Evolutionary conservation across 805 yeast genomes (phyloP).

Genomic region (Myxozyma nipponensis): DNA sequence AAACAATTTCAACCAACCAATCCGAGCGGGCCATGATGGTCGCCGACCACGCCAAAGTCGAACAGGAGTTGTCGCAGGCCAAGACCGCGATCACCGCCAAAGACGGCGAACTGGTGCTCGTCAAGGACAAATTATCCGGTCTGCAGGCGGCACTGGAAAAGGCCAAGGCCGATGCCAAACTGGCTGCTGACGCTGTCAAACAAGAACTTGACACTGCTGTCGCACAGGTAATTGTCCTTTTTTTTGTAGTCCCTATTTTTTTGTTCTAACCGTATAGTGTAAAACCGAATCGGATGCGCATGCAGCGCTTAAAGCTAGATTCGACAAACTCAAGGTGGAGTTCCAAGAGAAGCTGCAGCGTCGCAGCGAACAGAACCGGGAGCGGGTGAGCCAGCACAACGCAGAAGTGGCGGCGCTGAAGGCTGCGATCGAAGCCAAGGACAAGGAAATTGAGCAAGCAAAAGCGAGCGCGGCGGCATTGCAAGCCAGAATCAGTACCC

Average conservation of each 20-base stretch:
- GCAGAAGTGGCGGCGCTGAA: constrained; percentile 28
- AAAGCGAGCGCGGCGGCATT: constrained; percentile 29
- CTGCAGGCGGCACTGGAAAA: constrained; percentile 18
- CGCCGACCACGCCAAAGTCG: background rate
- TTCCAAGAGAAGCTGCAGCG: constrained; percentile 31
- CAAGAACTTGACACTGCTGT: constrained; percentile 19
- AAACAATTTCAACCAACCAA: constrained; percentile 30
- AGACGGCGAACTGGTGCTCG: constrained; percentile 8
- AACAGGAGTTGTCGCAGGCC: constrained; percentile 21
- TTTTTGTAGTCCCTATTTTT: background rate
- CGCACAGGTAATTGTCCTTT: background rate
- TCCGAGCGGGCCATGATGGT: background rate
- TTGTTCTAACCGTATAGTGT: background rate
- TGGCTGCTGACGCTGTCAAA: constrained; percentile 17
- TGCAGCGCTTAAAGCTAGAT: constrained; percentile 13
- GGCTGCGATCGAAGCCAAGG: constrained; percentile 27
- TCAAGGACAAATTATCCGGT: constrained; percentile 14
- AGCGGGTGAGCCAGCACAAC: constrained; percentile 22
- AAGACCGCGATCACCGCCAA: constrained; percentile 19
- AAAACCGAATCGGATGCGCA: background rate
- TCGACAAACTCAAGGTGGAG: constrained; percentile 29
- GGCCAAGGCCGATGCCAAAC: constrained; percentile 4
- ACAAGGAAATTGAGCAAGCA: constrained; percentile 25
- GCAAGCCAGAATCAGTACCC: constrained; percentile 13
- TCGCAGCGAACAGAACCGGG: constrained; percentile 30